These are phyloP conservation scores for Talaromyces stipitatus DNA, from an alignment of 495 filamentous ascomycete species.

Conservation along the genomic window DNA sequence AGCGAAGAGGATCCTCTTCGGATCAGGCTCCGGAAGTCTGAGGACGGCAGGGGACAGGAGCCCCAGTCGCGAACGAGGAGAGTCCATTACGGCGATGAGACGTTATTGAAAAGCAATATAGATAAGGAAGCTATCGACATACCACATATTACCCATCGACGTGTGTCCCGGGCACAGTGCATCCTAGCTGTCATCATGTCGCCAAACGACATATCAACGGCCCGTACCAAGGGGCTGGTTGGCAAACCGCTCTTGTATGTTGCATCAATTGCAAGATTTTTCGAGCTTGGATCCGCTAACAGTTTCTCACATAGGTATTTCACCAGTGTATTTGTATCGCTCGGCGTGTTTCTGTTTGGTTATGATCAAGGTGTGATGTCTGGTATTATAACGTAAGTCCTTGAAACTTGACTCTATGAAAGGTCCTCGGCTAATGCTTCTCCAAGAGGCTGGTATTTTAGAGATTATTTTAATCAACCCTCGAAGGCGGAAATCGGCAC, in stretches of 20 bases:
- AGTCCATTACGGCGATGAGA: conserved; percentile 40
- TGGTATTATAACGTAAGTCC: conserved; percentile 88
- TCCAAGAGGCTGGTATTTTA: conserved; percentile 75
- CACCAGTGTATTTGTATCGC: conserved; percentile 93
- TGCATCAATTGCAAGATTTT: background rate
- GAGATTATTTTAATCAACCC: conserved; percentile 86
- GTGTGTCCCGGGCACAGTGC: conserved; percentile 56
- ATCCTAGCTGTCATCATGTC: conserved; percentile 78
- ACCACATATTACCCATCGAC: conserved; percentile 57
- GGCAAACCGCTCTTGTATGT: conserved; percentile 89
- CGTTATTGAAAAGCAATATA: conserved; percentile 35
- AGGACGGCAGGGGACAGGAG: conserved; percentile 40
- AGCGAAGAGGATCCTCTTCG: conserved; percentile 73
- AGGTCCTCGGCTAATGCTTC: conserved; percentile 10
- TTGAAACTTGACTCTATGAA: background rate
- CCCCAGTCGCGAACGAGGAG: conserved; percentile 25
- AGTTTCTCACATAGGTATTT: conserved; percentile 61
- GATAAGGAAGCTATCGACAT: conserved; percentile 79
- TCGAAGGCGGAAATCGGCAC: conserved; percentile 79
- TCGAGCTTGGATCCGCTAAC: conserved; percentile 23
- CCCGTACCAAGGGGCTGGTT: conserved; percentile 79
- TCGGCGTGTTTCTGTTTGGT: conserved; percentile 95
- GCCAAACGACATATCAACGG: conserved; percentile 54
- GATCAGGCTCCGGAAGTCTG: conserved; percentile 52
- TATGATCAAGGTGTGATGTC: conserved; percentile 99